Base-by-base conservation (phyloP, 306 rosid genomes). In the Acacia confusa region DNA sequence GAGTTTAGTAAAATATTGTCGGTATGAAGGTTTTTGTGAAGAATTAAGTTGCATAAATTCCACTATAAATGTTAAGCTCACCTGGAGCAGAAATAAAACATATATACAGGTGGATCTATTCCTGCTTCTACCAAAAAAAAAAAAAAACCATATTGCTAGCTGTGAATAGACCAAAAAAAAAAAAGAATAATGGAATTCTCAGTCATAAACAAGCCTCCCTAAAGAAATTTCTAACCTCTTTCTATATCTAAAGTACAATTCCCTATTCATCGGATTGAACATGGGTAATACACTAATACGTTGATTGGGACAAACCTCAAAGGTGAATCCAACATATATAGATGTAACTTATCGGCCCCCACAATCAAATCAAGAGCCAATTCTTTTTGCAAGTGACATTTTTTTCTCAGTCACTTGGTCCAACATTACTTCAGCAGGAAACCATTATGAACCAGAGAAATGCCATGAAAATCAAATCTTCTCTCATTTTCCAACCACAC, bases 191-290 rank as follows among this genome's bases (percentile, higher is more conserved):
- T 73, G 75, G 74, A 82, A 85, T 72, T 83, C 90, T 82, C 82
- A 82, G 44, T 76, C 85, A 85, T 82, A 76, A 78, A 73, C 85
- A 85, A 80, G 83, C 88, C 86, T 76, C 78, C 86, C 61, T 82
- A 80, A 27, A 82, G 72, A 75, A 52, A 78, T 32, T 82, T 60
- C 86, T 79, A 82, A 53, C 60, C 82, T 85, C 88, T 85, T 85
- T 83, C 88, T 85, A 44, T 70, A 70, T 20, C 57, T 43, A 88
- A 85, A 4, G 24, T 52, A 82, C 88, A 64, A 83, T 63, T 82
- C 84, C 76, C 61, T 73, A 69, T 80, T 80, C 79, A 69, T 43
- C 41, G 80, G 78, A 83, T 65, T 83, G 17, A 60, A 43, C 79
- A 68, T 70, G 82, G 74, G 34, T 63, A 50, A 45, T 2, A 30